Percentiles rank a stretch among this genome's conserved stretches.
These are phyloP conservation scores for Fusarium concolor DNA, from an alignment of 2,329 filamentous ascomycete species.

Conservation along the genomic window DNA sequence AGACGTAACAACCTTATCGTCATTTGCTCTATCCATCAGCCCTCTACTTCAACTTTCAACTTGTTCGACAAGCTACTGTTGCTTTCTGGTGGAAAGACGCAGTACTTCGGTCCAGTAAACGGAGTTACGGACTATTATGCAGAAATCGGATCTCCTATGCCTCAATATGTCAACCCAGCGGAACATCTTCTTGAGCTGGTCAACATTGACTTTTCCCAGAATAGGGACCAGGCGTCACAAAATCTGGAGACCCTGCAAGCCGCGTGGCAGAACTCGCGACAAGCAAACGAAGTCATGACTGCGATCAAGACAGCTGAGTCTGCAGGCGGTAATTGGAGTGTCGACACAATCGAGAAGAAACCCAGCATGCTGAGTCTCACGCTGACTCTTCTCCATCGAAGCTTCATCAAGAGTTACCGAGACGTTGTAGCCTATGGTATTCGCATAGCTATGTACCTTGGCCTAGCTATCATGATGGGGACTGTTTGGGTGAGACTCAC, in stretches of 20 bases:
- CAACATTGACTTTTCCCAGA: slow-evolving; percentile 77
- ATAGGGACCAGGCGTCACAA: slow-evolving; percentile 58
- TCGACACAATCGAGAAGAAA: slow-evolving; percentile 42
- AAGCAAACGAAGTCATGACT: slow-evolving; percentile 32
- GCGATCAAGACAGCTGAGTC: slow-evolving; percentile 47
- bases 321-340: slow-evolving; percentile 39
- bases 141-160: slow-evolving; percentile 70
- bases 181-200: slow-evolving; percentile 83
- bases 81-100: slow-evolving; percentile 75
- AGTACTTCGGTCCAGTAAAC: slow-evolving; percentile 76
- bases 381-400: slow-evolving; percentile 77
- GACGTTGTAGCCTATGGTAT: slow-evolving; percentile 88
- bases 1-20: slow-evolving; percentile 78
- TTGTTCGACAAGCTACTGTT: slow-evolving; percentile 84
- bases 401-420: slow-evolving; percentile 85
- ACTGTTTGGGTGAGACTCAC: slow-evolving; percentile 84
- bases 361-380: slow-evolving; percentile 65
- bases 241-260: slow-evolving; percentile 45
- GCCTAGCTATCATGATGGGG: slow-evolving; percentile 86
- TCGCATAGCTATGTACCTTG: slow-evolving; percentile 81
- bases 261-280: slow-evolving; percentile 43
- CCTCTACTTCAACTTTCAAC: slow-evolving; percentile 81
- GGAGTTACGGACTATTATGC: slow-evolving; percentile 73
- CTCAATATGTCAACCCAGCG: slow-evolving; percentile 79
- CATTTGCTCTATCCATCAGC: slow-evolving; percentile 87